Conservation (phyloP, 371 early-diverging fungal species). For the Edhazardia aedis region DNA sequence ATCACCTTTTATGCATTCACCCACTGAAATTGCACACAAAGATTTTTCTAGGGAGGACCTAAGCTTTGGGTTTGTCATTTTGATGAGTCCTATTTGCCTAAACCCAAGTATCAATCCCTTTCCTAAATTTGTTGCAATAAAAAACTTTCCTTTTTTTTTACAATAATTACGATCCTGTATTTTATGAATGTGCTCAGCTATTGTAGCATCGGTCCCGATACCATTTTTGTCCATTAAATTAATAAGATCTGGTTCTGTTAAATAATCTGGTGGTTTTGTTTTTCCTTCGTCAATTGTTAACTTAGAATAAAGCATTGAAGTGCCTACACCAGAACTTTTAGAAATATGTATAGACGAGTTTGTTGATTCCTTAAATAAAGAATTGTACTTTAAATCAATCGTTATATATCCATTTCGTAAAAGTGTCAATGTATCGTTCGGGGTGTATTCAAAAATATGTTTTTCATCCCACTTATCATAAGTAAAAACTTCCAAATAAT, state of each 20-base stretch:
- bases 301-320: no score
- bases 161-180: slow-evolving; percentile 71
- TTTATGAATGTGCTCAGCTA: slow-evolving; percentile 88
- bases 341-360: no score
- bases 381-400: no score
- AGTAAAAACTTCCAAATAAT: neutral
- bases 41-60: slow-evolving; percentile 47
- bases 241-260: slow-evolving; percentile 80
- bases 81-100: slow-evolving; percentile 46
- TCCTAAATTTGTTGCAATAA: slow-evolving; percentile 68
- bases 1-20: slow-evolving; percentile 9
- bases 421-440: no score
- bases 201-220: slow-evolving; percentile 97
- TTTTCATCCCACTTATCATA: slow-evolving; percentile 47
- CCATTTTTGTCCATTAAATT: slow-evolving; percentile 81
- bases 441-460: no score
- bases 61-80: slow-evolving; percentile 26
- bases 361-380: no score
- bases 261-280: slow-evolving; percentile 58
- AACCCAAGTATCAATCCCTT: slow-evolving; percentile 71
- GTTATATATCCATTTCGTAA: no score
- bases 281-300: slow-evolving; percentile 53
- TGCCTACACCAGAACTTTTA: no score
- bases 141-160: slow-evolving; percentile 50
- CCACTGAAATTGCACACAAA: slow-evolving; percentile 51